phyloP scores from a whole-genome alignment of 306 rosid species.

The Hylodesmum podocarpum region DNA sequence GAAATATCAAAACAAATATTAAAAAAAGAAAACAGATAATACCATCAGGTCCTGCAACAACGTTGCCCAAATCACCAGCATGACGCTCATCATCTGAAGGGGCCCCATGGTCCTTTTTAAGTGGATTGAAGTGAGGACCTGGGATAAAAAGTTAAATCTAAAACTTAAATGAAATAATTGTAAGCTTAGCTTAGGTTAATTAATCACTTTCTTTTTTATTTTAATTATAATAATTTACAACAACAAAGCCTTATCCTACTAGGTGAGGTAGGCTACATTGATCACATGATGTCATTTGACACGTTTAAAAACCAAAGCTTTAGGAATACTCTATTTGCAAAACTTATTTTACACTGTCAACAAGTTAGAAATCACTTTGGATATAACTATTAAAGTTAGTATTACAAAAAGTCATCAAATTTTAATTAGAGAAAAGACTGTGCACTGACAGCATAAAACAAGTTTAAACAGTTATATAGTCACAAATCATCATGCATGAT shows the following conservation, averaged over 20 bases:
- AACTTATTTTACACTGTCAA: not conserved
- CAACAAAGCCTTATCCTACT: no score
- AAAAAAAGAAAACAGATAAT: slow-evolving; percentile 2
- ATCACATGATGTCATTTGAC: no score
- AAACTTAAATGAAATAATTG: not conserved
- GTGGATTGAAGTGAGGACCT: slow-evolving; percentile 84
- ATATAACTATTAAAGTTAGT: not conserved
- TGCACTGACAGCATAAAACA: no score
- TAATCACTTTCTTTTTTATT: not conserved
- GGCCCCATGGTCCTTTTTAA: slow-evolving; percentile 69
- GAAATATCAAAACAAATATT: not conserved
- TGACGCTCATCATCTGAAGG: slow-evolving; percentile 65
- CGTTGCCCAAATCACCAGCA: slow-evolving; percentile 86
- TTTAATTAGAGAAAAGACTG: no score
- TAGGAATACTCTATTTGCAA: no score
- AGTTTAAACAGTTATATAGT: no score
- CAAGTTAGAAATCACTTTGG: not conserved
- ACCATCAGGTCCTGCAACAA: slow-evolving; percentile 71
- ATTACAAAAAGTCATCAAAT: not conserved
- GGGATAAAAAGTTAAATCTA: not conserved
- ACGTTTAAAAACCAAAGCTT: no score
- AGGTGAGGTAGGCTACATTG: no score
- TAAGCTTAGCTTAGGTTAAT: not conserved
- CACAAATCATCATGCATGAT: no score
- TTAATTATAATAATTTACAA: no score